phyloP scores from a whole-genome alignment of 2,329 filamentous ascomycete genomes.

The Chrysosphaeria jannelii region DNA sequence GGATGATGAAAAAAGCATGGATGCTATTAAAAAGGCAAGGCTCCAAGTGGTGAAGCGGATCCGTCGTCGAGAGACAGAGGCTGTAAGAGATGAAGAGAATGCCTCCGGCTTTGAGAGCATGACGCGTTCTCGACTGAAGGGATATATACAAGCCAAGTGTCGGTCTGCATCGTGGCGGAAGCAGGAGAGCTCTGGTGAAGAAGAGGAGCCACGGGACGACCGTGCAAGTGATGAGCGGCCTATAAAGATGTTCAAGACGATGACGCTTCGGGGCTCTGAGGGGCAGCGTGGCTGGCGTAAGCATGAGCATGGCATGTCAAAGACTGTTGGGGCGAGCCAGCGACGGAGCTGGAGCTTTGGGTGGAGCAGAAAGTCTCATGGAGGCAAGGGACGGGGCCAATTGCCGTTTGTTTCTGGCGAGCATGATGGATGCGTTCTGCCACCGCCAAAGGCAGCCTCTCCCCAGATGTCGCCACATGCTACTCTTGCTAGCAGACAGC shows the following conservation, averaged over 20 bases:
- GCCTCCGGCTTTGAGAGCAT: constrained; percentile 1
- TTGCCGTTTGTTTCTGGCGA: neutral
- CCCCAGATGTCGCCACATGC: too few relatives aligned
- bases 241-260: constrained; percentile 3
- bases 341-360: neutral
- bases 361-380: neutral
- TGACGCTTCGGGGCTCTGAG: constrained; percentile 1
- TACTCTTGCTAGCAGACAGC: constrained; percentile 6
- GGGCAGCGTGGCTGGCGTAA: neutral
- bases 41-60: too few relatives aligned
- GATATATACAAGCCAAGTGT: constrained; percentile 1
- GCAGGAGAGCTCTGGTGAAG: neutral
- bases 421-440: too few relatives aligned
- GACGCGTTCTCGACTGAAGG: constrained; percentile 1
- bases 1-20: too few relatives aligned
- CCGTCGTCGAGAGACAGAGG: too few relatives aligned
- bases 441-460: too few relatives aligned
- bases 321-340: neutral
- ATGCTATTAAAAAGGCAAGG: too few relatives aligned
- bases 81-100: neutral
- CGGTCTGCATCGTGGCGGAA: constrained; percentile 1
- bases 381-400: neutral
- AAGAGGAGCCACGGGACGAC: neutral
- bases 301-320: neutral
- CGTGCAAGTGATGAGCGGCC: neutral